Conservation (phyloP, 306 rosid species). For the Luffa aegyptiaca region DNA sequence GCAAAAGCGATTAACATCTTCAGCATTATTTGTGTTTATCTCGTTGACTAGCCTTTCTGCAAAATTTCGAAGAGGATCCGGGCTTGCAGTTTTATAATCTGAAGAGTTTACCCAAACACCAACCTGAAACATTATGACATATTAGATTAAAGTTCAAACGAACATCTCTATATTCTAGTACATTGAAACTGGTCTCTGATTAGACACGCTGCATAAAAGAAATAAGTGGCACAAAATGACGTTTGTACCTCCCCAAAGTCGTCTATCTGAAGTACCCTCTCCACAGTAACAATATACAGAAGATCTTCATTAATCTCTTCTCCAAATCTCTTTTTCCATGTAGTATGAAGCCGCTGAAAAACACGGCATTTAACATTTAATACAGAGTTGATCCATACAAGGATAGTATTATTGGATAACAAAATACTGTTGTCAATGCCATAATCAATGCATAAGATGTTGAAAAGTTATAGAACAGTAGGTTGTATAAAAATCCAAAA, state of each 20-base stretch:
- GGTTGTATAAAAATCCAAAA: not conserved
- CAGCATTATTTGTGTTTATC: conserved; percentile 61
- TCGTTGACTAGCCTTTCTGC: conserved; percentile 70
- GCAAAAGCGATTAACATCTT: conserved; percentile 80
- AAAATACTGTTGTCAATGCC: not conserved
- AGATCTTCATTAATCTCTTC: conserved; percentile 68
- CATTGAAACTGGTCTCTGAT: not conserved
- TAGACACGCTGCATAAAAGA: not conserved
- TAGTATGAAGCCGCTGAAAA: conserved; percentile 45
- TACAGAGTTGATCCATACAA: not conserved
- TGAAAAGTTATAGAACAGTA: not conserved
- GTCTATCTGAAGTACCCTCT: conserved; percentile 69
- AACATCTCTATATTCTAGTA: not conserved
- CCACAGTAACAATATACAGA: conserved; percentile 50
- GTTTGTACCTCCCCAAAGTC: conserved; percentile 65
- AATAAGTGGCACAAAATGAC: not conserved
- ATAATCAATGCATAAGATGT: not conserved
- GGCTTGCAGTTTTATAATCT: conserved; percentile 62
- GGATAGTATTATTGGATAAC: not conserved
- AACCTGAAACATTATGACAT: conserved; percentile 30
- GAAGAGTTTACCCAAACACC: conserved; percentile 58
- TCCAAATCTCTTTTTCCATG: conserved; percentile 74
- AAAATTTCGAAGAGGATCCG: conserved; percentile 80
- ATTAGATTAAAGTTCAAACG: not conserved
- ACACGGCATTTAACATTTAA: conserved; percentile 5